phyloP scores from a whole-genome alignment of 108 stramenopile species.

The Seminavis robusta region DNA sequence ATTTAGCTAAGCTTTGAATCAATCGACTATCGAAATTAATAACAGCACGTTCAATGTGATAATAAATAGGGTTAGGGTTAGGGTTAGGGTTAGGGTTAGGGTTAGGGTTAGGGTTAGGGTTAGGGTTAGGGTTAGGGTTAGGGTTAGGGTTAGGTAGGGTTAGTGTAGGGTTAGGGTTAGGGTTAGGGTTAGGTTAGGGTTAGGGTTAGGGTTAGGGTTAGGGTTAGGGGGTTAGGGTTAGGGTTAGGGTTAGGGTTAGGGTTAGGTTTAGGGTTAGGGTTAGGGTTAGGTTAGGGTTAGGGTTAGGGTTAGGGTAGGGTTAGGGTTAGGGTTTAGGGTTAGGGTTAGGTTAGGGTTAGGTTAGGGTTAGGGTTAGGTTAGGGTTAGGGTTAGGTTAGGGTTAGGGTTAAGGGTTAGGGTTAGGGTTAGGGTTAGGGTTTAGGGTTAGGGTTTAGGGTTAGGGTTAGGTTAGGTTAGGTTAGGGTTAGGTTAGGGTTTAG shows the following conservation, averaged over 20 bases:
- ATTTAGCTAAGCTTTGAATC: too few relatives aligned
- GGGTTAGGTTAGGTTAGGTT: slow-evolving; percentile 1
- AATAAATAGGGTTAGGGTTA: slow-evolving; percentile 1
- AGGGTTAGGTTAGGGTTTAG: neutral
- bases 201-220: slow-evolving; percentile 5
- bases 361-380: too few relatives aligned
- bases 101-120: slow-evolving; percentile 1
- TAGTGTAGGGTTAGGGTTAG: slow-evolving; percentile 1
- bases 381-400: too few relatives aligned
- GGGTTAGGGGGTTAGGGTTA: slow-evolving; percentile 16
- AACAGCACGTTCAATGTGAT: too few relatives aligned
- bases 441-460: too few relatives aligned
- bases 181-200: too few relatives aligned
- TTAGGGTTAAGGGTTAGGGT: neutral
- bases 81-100: slow-evolving; percentile 1
- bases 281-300: too few relatives aligned
- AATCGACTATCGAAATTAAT: too few relatives aligned
- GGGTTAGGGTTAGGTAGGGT: slow-evolving; percentile 1
- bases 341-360: too few relatives aligned
- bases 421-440: slow-evolving; percentile 1
- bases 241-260: slow-evolving; percentile 16
- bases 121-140: slow-evolving; percentile 1
- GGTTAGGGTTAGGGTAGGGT: too few relatives aligned
- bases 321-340: slow-evolving; percentile 6
- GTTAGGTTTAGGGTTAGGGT: slow-evolving; percentile 4